Percentiles rank a stretch among this genome's conserved stretches.
Conservation (phyloP, 768 basidiomycete genomes). For the Pleurotus cornucopiae region DNA sequence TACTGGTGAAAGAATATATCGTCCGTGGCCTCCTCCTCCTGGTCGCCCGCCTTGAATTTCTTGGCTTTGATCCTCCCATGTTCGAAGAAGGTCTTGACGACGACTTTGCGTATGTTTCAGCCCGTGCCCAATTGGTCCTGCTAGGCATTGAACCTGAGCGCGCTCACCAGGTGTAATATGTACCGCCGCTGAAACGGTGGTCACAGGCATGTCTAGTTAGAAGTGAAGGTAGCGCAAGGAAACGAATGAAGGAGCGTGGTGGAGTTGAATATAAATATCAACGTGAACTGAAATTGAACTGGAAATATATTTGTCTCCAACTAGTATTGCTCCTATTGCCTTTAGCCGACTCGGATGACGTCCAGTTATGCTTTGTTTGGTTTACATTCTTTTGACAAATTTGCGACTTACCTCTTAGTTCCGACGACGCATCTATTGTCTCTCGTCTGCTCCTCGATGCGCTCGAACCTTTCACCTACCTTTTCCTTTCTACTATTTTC, state of each 20-base stretch:
- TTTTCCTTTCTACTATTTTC: too few species aligned
- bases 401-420: too few species aligned
- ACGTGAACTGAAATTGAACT: too few species aligned
- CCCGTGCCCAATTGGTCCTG: neutral
- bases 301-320: too few species aligned
- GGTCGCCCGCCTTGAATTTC: constrained; percentile 29
- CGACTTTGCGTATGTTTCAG: constrained; percentile 29
- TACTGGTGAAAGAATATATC: constrained; percentile 72
- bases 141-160: constrained; percentile 7
- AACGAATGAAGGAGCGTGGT: neutral
- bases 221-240: neutral
- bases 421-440: too few species aligned
- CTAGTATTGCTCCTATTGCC: too few species aligned
- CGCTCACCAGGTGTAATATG: constrained; percentile 48
- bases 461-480: too few species aligned
- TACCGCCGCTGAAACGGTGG: constrained; percentile 47
- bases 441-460: too few species aligned
- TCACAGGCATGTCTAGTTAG: constrained; percentile 39
- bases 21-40: constrained; percentile 46
- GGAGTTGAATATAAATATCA: too few species aligned
- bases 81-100: constrained; percentile 45
- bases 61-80: constrained; percentile 42
- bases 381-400: too few species aligned
- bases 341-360: too few species aligned
- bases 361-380: too few species aligned